Base-by-base conservation (phyloP, 805 yeast genomes). In the Torulaspora quercuum region DNA sequence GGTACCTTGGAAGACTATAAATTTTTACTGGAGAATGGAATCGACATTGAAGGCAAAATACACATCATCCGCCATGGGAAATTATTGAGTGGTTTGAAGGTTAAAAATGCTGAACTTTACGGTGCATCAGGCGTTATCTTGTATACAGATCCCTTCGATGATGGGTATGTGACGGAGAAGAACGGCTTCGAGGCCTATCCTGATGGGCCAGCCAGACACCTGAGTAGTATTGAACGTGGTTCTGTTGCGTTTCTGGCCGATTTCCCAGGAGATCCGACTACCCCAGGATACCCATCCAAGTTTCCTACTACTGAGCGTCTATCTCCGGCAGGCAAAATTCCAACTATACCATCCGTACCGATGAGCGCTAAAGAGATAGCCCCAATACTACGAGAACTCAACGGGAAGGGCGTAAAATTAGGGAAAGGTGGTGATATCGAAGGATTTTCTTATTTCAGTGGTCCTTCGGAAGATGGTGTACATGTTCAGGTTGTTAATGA, bases 191-290 rank as follows among this genome's bases (percentile, higher is more conserved):
- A 67, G 43, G 65, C 72, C 34, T 81, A 73, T 48, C 88, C 89
- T 0, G 41, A 68, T 4, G 88, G 88, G 0, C 77, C 78, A 3
- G 83, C 86, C 2, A 69, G 86, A 49, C 78, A 75, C 45, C 76
- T 77, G 23, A 63, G 72, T 35, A 67, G 79, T 6, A 73, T 82
- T 17, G 78, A 78, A 49, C 67, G 84, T 52, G 82, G 78, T 3
- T 70, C 83, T 6, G 79, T 75, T 1, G 76, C 69, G 41, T 76
- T 66, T 43, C 65, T 78, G 38, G 71, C 77, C 3, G 75, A 73
- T 20, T 68, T 69, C 33, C 86, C 88, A 0, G 89, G 89, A 8
- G 90, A 82, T 53, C 89, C 89, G 22, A 78, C 88, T 0, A 80
- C 88, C 2, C 85, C 86, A 6, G 86, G 85, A 3, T 76, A 75